A percentile compares a stretch with the other conserved stretches of the same genome.
Conservation (phyloP, 1,284 basidiomycete species). For the Microbotryum intermedium region DNA sequence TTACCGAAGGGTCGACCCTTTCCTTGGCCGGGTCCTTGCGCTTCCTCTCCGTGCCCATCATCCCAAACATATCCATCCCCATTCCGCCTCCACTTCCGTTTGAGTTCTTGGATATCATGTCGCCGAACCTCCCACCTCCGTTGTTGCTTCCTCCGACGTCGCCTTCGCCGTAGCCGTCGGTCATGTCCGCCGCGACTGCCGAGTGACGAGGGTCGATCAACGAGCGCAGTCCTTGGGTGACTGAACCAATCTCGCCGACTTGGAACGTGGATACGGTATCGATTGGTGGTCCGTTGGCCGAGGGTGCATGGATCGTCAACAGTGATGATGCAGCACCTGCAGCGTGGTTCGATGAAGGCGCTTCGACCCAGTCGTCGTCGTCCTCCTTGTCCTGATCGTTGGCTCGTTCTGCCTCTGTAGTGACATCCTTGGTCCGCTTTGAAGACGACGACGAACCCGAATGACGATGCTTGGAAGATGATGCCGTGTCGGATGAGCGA, state of each 20-base stretch:
- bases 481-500: too few species aligned
- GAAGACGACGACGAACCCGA: background rate
- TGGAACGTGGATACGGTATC: constrained; percentile 28
- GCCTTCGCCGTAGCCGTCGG: constrained; percentile 62
- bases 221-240: background rate
- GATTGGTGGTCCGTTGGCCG: constrained; percentile 8
- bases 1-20: constrained; percentile 52
- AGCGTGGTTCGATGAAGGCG: constrained; percentile 3
- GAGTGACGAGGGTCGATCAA: background rate
- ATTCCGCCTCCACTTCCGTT: constrained; percentile 3
- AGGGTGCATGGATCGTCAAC: background rate
- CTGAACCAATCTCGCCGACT: constrained; percentile 9
- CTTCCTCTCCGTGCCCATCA: constrained; percentile 64
- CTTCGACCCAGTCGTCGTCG: constrained; percentile 34
- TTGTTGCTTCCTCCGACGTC: constrained; percentile 40
- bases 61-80: constrained; percentile 69
- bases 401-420: background rate
- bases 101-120: background rate
- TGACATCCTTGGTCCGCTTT: background rate
- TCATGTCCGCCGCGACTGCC: constrained; percentile 40
- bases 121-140: constrained; percentile 22
- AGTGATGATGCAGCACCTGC: background rate
- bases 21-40: constrained; percentile 54
- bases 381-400: constrained; percentile 1
- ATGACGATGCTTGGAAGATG: too few species aligned